Percentiles rank a stretch among this genome's conserved stretches.
Evolutionary conservation across 2,329 filamentous ascomycete species (phyloP).

Genomic region (Venturiaceae sp.): DNA sequence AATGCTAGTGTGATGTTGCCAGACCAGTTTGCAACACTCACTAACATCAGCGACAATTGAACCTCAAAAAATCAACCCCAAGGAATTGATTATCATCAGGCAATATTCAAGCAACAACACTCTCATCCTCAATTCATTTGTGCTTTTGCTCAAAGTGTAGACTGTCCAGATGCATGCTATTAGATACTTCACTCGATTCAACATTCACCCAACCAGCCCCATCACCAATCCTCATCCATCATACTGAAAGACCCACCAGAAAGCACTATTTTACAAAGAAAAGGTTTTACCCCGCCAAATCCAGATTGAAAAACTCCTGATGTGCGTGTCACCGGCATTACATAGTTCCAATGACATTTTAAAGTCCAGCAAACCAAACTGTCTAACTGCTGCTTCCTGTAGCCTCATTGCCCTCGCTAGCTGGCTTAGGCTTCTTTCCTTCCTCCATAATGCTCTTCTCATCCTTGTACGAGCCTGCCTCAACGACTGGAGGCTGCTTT

Average conservation of each 20-base stretch:
- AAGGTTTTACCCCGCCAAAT: not conserved
- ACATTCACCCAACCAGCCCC: too few species aligned
- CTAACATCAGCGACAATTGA: too few species aligned
- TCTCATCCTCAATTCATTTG: not conserved
- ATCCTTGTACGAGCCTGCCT: constrained; percentile 31
- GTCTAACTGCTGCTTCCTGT: not conserved
- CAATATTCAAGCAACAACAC: too few species aligned
- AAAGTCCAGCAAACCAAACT: too few species aligned
- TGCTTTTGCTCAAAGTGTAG: not conserved
- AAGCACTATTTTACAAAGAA: not conserved
- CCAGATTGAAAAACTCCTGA: not conserved
- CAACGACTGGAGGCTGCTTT: constrained; percentile 29
- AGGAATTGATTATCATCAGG: not conserved
- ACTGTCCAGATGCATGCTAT: not conserved
- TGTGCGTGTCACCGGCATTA: not conserved
- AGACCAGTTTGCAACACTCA: too few species aligned
- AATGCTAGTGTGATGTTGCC: too few species aligned
- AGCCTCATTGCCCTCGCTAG: constrained; percentile 19
- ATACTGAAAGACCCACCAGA: not conserved
- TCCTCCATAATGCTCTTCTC: constrained; percentile 31
- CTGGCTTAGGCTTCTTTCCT: constrained; percentile 23
- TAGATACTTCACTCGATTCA: too few species aligned
- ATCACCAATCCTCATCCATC: not conserved
- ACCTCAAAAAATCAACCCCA: not conserved
- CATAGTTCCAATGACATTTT: not conserved